Base-by-base conservation (phyloP, 208 protist genomes). In the Hexamita inflata region DNA sequence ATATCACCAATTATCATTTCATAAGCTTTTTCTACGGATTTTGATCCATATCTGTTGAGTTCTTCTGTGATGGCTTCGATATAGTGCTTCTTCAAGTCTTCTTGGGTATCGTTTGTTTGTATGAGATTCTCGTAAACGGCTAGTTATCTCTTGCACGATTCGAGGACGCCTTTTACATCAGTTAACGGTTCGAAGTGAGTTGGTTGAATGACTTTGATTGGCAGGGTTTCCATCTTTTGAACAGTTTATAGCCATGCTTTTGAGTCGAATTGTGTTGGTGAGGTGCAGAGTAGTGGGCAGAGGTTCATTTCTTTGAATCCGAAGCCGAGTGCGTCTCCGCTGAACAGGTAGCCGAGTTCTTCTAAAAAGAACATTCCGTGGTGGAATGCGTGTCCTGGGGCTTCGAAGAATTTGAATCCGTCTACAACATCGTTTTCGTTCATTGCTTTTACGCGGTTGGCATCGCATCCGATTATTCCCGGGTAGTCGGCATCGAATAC, bases 101-200 rank as follows among this genome's bases (percentile, higher is more conserved):
- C 64, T 30, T 38, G 32, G 9, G 34, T 32, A 32, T 70, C 38
- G 26, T 15, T n/a, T 15, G 9, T 24, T 38, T 35, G 11, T n/a
- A 70, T 49, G 38, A 70, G 2, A 15, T n/a, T n/a, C 7, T 70
- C 64, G 42, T 45, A 70, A 24, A 45, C 64, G 42, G 11, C 64
- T 11, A 70, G 64, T 45, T 70, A 34, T 35, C 40, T 35, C 15
- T 28, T n/a, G 11, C 11, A 45, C 4, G 34, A 70, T 35, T 40
- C 64, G 11, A n/a, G 9, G 64, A 45, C 11, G 35, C 9, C 9
- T 30, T 32, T 40, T 32, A 29, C 38, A 9, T 24, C 15, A 2
- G 40, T 11, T 15, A 70, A 2, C 2, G n/a, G n/a, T n/a, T 70
- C 64, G n/a, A 70, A 70, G n/a, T 70, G 64, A 70, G 64, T 70